Base-by-base conservation (phyloP, 495 filamentous ascomycete genomes). In the Aspergillus sclerotioniger region DNA sequence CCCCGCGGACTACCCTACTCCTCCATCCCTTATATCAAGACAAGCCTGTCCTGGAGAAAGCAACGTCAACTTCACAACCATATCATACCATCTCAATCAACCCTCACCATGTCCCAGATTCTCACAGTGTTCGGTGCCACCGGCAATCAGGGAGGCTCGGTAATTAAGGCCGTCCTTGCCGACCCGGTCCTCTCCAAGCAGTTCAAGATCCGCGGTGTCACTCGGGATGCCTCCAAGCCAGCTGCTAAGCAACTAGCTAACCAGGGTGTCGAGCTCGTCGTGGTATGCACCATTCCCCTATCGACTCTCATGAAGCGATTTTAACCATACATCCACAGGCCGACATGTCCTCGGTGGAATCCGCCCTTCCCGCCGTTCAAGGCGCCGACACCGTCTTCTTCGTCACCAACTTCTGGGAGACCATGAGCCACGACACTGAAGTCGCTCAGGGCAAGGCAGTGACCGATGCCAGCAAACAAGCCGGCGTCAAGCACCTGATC, bases 401-500 rank as follows among this genome's bases (percentile, higher is more conserved):
- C 8, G 41, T 56, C 21, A 56, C 53, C 43, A 33, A 56, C 43
- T 56, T 48, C 53, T 56, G 53, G 53, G 41, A 56, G 29, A 56
- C 2, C 4, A 44, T 47, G 43, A 47, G 41, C 43, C 41, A 5
- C 0, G 28, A 8, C 7, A 46, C 12, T 19, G 85, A 87, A 57
- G 57, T 75, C 16, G 54, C 67, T 49, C 84, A 87, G 57, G 85
- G 84, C n/a, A 80, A 78, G 58, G 80, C 81, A 54, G 77, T 87
- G 15, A 79, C 80, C 15, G 74, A 82, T 35, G 78, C 80, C 5
- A 74, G 75, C 16, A 54, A 51, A 21, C n/a, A 16, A 3, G 45
- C 51, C 1, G 33, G 39, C 9, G 55, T 62, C 4, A 45, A 81
- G 80, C 58, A 65, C 39, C 62, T 76, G 31, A 62, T 72, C 59